Evolutionary conservation across 2,329 filamentous ascomycete species (phyloP), one percentile per base, ranked within the genome.

Genomic region (Ceratocystis destructans): DNA sequence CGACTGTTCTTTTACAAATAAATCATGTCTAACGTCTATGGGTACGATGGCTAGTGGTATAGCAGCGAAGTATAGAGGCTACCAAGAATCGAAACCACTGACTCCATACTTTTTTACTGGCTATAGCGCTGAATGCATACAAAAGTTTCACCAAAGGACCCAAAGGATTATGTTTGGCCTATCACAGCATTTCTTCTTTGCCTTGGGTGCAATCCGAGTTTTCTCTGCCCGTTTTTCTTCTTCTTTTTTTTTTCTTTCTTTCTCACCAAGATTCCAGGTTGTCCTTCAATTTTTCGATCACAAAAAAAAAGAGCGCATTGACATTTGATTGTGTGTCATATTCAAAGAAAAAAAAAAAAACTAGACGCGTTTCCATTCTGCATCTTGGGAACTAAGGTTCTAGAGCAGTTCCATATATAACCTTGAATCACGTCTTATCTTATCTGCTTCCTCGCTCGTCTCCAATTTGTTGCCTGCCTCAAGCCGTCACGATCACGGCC

Each of bases 371-470:
- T 33, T 25, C 20, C 33, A 15, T 59, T 7, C 28, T 33, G 55
- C n/a, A 33, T 59, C 28, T 59, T 20, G 20, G 7, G 8, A 37
- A 59, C 31, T 10, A 37, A 59, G 48, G 37, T 59, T 33, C 55
- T 59, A 33, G 55, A 59, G 55, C 55, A 28, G 25, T 59, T 59
- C 55, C 55, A 59, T 33, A 33, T 59, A 59, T 59, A 8, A 59
- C 55, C 55, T 59, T 59, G 55, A 59, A n/a, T 37, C 55, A 59
- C 55, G 55, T 31, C 55, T 59, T 59, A 59, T 59, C 55, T 59
- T 59, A 59, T 59, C 55, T 59, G 48, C 20, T 59, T 59, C 12
- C 55, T 59, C 55, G 25, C 55, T 59, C 20, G 20, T 53, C 48
- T 33, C 28, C 55, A 17, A 31, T 33, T 50, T 33, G 22, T 37